Evolutionary conservation across 2,329 filamentous ascomycete genomes (phyloP), one percentile per base, ranked within the genome.

Genomic region (Byssoonygena ceratinophila): DNA sequence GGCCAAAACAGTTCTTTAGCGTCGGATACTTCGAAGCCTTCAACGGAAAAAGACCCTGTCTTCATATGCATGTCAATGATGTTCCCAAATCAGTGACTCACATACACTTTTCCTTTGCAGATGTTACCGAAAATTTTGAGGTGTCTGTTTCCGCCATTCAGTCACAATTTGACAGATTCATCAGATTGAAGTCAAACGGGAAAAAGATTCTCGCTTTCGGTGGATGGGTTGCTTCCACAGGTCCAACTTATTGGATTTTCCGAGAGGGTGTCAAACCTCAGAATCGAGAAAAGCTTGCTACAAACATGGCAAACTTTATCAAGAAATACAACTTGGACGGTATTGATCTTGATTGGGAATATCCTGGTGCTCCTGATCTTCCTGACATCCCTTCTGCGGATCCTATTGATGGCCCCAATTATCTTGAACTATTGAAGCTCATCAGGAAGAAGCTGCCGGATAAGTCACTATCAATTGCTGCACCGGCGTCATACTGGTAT

Each of bases 171-270:
- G 43, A 54, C 5, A 51, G 55, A n/a, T 37, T 36, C 5, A 16
- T 23, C 9, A 25, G 16, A 9, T 47, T 58, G 18, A 23, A 22
- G 1, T 14, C 27, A 2, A 37, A 31, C 22, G 1, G 52, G 23
- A 14, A 46, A 51, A 36, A 71, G 73, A 68, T 75, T 27, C 22
- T 74, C 4, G 68, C 70, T 1, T 66, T 74, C 54, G 71, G 71
- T 18, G 71, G 71, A 27, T 73, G 72, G 72, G 60, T 59, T 25
- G 67, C 67, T 54, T 70, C 64, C 3, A 72, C 71, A 0, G 60
- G 63, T 2, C 62, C 66, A 0, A 71, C 67, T 0, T 71, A 65
- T 53, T 31, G 47, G 9, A 66, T 72, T 32, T 67, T 74, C 48
- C 61, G 70, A 6, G 57, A 68, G 8, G 68, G 53, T n/a, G 62